Evolutionary conservation across 2,329 filamentous ascomycete genomes (phyloP).

Genomic region (Cylindrodendrum hubeiense): DNA sequence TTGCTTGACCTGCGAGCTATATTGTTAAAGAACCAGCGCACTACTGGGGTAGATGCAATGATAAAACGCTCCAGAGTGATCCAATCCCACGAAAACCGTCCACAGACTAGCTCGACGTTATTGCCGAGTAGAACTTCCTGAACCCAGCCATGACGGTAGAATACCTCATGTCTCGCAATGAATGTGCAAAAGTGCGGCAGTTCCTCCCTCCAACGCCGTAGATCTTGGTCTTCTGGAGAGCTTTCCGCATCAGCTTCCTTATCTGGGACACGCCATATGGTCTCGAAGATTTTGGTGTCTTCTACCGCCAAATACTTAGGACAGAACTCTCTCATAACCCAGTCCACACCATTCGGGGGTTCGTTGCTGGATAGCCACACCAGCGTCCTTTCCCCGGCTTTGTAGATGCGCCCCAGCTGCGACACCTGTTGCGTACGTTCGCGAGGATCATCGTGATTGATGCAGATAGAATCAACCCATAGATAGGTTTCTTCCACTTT

Average conservation of each 20-base stretch:
- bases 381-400: background rate
- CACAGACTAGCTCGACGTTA: background rate
- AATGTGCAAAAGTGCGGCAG: background rate
- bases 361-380: background rate
- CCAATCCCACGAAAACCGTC: constrained; percentile 1
- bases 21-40: background rate
- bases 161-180: background rate
- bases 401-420: background rate
- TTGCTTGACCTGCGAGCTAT: background rate
- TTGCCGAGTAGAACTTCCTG: constrained; percentile 1
- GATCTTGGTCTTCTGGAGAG: background rate
- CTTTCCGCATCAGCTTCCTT: background rate
- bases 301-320: background rate
- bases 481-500: background rate
- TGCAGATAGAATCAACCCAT: constrained; percentile 5
- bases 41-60: background rate
- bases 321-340: background rate
- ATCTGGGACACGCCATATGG: background rate
- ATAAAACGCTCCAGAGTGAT: constrained; percentile 4
- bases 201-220: background rate
- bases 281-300: background rate
- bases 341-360: background rate
- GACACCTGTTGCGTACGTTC: background rate
- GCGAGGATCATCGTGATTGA: background rate
- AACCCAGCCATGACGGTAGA: constrained; percentile 1